A percentile compares a stretch with the other conserved stretches of the same genome.
These are phyloP conservation scores for Areca catechu DNA, from an alignment of 176 grass and related monocot genomes.

Conservation along the genomic window DNA sequence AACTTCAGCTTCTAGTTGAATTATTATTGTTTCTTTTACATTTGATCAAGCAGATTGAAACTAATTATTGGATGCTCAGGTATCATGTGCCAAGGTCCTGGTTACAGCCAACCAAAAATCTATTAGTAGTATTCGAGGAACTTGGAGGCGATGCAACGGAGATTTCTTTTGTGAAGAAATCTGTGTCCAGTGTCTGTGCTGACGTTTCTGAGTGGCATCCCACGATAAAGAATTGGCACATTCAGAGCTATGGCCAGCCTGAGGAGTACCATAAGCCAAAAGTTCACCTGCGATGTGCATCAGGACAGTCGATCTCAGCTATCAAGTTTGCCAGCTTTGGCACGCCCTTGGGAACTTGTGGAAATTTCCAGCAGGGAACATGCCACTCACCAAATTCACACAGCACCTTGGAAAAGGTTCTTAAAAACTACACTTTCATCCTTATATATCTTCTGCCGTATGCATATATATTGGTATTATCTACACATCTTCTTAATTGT, in stretches of 20 bases:
- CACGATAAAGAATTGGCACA: conserved; percentile 71
- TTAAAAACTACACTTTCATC: neutral
- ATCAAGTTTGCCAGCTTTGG: conserved; percentile 98
- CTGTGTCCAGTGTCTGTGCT: conserved; percentile 80
- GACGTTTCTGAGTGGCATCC: conserved; percentile 96
- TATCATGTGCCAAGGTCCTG: conserved; percentile 96
- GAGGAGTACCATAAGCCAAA: conserved; percentile 43
- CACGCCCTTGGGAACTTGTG: conserved; percentile 78
- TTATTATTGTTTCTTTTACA: no score
- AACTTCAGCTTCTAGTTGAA: no score
- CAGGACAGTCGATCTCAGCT: conserved; percentile 71
- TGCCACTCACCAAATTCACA: conserved; percentile 76
- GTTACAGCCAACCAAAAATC: conserved; percentile 71
- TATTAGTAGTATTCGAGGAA: conserved; percentile 92
- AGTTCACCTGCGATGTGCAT: conserved; percentile 67
- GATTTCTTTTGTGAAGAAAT: conserved; percentile 66
- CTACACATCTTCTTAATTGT: neutral
- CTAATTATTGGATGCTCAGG: conserved; percentile 35
- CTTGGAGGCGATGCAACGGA: conserved; percentile 77
- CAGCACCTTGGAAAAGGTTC: conserved; percentile 66
- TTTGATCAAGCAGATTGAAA: neutral
- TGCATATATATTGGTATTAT: conserved; percentile 6
- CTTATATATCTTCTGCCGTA: neutral
- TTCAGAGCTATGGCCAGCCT: conserved; percentile 47
- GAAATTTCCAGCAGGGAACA: conserved; percentile 72